These are phyloP conservation scores for Prunus mongolica DNA, from an alignment of 306 rosid genomes.

Conservation along the genomic window DNA sequence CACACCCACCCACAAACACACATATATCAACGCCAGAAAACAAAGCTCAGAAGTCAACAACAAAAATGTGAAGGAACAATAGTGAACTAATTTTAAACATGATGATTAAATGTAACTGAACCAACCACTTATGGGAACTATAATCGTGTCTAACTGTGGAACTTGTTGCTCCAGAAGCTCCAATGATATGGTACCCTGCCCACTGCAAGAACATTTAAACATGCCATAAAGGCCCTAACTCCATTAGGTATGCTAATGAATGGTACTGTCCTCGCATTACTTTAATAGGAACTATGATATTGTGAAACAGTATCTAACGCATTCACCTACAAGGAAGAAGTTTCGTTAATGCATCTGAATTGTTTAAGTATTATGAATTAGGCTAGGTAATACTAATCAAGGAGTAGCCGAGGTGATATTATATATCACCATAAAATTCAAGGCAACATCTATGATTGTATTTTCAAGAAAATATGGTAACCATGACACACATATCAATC, in stretches of 20 bases:
- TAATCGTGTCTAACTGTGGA: conserved; percentile 63
- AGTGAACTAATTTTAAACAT: conserved; percentile 2
- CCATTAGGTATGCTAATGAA: background rate
- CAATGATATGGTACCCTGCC: conserved; percentile 85
- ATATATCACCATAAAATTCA: background rate
- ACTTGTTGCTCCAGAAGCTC: conserved; percentile 88
- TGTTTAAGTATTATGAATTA: background rate
- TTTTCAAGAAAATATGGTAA: background rate
- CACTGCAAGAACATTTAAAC: conserved; percentile 55
- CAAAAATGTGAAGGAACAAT: background rate
- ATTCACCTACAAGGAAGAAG: conserved; percentile 8
- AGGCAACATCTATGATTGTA: background rate
- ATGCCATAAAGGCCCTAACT: conserved; percentile 8
- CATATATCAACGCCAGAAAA: conserved; percentile 8
- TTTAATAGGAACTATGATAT: background rate
- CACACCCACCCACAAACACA: conserved; percentile 15
- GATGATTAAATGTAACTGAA: conserved; percentile 12
- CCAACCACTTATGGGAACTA: conserved; percentile 89
- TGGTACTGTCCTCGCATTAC: background rate
- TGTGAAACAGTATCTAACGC: background rate
- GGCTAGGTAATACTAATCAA: background rate
- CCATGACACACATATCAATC: background rate
- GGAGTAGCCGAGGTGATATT: background rate
- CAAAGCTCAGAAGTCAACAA: background rate
- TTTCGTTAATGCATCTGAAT: background rate